Percentiles rank a stretch among this genome's conserved stretches.
Evolutionary conservation across 345 rosid genomes (phyloP).

Genomic region (Zanthoxylum bungeanum): DNA sequence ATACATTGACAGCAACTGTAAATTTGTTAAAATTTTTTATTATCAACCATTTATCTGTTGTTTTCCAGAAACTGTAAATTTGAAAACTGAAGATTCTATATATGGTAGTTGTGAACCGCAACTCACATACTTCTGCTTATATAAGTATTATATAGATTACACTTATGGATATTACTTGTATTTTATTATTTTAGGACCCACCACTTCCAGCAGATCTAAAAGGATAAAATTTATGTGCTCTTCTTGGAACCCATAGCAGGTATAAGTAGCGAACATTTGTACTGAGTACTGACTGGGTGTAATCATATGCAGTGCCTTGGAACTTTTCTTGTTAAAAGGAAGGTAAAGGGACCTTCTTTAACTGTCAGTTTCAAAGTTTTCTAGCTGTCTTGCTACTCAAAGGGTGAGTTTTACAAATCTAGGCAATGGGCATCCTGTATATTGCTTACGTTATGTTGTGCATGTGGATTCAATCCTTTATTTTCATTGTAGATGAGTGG

Average conservation of each 20-base stretch:
- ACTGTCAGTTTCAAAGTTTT: slow-evolving; percentile 76
- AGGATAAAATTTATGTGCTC: slow-evolving; percentile 73
- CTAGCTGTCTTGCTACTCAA: slow-evolving; percentile 62
- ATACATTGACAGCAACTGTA: too few relatives aligned
- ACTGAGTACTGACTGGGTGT: slow-evolving; percentile 1
- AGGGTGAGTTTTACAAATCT: slow-evolving; percentile 50
- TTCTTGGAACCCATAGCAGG: slow-evolving; percentile 93
- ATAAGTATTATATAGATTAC: background rate
- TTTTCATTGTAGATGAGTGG: too few relatives aligned
- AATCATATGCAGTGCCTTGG: slow-evolving; percentile 76
- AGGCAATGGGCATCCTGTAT: slow-evolving; percentile 3
- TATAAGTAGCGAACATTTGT: slow-evolving; percentile 17
- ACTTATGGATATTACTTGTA: background rate
- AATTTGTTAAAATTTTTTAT: background rate
- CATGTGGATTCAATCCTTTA: slow-evolving; percentile 17
- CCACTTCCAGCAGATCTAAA: slow-evolving; percentile 84
- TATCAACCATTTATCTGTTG: background rate
- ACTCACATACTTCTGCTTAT: background rate
- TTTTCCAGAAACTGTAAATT: background rate
- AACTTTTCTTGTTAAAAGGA: slow-evolving; percentile 89
- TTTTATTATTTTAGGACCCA: slow-evolving; percentile 56
- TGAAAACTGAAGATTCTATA: slow-evolving; percentile 2
- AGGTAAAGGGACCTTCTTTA: slow-evolving; percentile 91
- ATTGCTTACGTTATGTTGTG: slow-evolving; percentile 7
- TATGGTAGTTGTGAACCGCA: slow-evolving; percentile 1